Evolutionary conservation across 2,329 filamentous ascomycete genomes (phyloP).

Genomic region (Xylariaceae sp.): DNA sequence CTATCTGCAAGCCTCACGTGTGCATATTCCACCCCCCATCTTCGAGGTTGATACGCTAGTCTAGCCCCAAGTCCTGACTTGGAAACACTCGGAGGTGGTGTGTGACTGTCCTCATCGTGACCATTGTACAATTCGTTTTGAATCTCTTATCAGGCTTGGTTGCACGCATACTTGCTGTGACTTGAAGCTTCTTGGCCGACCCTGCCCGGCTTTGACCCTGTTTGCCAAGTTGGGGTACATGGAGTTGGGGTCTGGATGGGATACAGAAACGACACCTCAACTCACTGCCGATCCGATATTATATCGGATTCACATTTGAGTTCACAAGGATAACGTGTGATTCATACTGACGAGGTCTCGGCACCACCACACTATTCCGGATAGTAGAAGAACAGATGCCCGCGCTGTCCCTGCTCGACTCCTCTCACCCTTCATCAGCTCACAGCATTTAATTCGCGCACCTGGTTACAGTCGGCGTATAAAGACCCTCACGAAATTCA

Average conservation of each 20-base stretch:
- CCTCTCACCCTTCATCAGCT: slow-evolving; percentile 8
- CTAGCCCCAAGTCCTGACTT: background rate
- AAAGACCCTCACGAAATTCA: too few relatives aligned
- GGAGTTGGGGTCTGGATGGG: background rate
- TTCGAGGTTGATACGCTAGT: slow-evolving; percentile 11
- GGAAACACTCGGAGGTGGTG: background rate
- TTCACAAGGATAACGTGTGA: too few relatives aligned
- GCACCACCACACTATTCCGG: too few relatives aligned
- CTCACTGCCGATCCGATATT: slow-evolving; percentile 9
- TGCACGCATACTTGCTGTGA: too few relatives aligned
- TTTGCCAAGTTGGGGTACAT: background rate
- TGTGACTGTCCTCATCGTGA: slow-evolving; percentile 5
- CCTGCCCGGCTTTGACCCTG: too few relatives aligned
- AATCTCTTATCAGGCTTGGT: too few relatives aligned
- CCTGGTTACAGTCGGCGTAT: too few relatives aligned
- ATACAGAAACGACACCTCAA: background rate
- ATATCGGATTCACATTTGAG: background rate
- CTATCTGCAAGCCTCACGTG: slow-evolving; percentile 20
- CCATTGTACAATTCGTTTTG: background rate
- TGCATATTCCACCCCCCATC: slow-evolving; percentile 11
- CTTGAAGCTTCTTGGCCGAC: too few relatives aligned
- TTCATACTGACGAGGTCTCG: too few relatives aligned
- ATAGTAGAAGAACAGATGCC: slow-evolving; percentile 12
- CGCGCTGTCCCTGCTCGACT: slow-evolving; percentile 10
- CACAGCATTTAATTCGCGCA: slow-evolving; percentile 3